Evolutionary conservation across 179 eudicot genomes (phyloP).

Genomic region (Spinacia oleracea): DNA sequence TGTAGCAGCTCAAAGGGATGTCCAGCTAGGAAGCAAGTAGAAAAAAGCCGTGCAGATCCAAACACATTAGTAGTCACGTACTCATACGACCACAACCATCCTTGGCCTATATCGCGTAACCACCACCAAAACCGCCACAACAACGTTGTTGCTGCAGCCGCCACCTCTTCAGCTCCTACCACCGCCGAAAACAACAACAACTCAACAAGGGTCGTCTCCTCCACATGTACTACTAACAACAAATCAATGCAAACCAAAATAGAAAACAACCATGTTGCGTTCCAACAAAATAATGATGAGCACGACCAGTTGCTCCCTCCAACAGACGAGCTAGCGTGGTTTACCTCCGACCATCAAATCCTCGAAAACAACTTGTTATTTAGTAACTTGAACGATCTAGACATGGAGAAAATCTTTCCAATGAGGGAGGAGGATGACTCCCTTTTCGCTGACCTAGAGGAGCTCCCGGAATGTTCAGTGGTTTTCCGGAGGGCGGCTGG

Average conservation of each 20-base stretch:
- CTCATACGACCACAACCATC: slow-evolving; percentile 80
- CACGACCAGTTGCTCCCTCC: slow-evolving; percentile 14
- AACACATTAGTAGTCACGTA: slow-evolving; percentile 66
- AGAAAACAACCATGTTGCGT: not conserved
- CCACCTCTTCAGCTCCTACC: slow-evolving; percentile 13
- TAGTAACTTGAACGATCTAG: slow-evolving; percentile 23
- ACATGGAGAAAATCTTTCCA: slow-evolving; percentile 45
- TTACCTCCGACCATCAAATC: slow-evolving; percentile 34
- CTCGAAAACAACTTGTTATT: slow-evolving; percentile 43
- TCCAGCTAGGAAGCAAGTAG: slow-evolving; percentile 87
- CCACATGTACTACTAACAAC: not conserved
- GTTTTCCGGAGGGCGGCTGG: slow-evolving; percentile 29
- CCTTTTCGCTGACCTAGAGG: slow-evolving; percentile 38
- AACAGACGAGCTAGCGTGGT: slow-evolving; percentile 51
- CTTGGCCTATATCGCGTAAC: slow-evolving; percentile 54
- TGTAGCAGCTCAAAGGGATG: slow-evolving; percentile 91
- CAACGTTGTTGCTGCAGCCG: not conserved
- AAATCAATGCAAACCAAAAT: not conserved
- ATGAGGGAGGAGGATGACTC: slow-evolving; percentile 62
- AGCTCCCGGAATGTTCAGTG: slow-evolving; percentile 43
- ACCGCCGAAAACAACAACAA: not conserved
- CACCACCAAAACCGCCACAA: slow-evolving; percentile 24
- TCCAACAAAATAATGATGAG: slow-evolving; percentile 18
- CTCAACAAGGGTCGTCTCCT: not conserved
- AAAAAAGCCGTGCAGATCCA: slow-evolving; percentile 71